Base-by-base conservation (phyloP, 371 early-diverging fungal species). In the Sporodiniella umbellata region DNA sequence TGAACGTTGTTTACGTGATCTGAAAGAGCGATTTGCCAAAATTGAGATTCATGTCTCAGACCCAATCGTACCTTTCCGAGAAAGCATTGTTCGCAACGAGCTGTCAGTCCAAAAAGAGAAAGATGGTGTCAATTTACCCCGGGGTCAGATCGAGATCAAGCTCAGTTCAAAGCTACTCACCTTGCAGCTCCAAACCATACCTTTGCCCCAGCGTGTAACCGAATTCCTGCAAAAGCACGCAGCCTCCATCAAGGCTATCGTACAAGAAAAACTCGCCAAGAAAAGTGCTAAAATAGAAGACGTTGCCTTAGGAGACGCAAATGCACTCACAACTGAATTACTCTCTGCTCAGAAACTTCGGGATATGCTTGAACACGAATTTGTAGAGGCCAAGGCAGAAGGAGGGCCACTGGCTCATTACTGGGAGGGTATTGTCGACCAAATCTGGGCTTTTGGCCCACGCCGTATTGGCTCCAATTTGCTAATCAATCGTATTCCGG, bases 61-160 rank as follows among this genome's bases (percentile, higher is more conserved):
- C 35, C 98, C 99, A 0, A 90, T 97, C 61, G 98, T 99, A 0
- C 98, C 98, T n/a, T 98, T 93, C 76, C 81, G 96, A 33, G 99
- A 99, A 70, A 91, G 93, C 2, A 86, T 97, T 45, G 85, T 86
- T 12, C 56, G 48, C 17, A 62, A 42, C 33, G 72, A 71, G 26
- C 37, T 58, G 48, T 74, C 60, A 45, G 68, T 48, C 4, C 79
- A 55, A 31, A 73, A 70, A 26, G 78, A 79, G 18, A 72, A 67
- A 21, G 72, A 72, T 14, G 68, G 64, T n/a, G 70, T 61, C 0
- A 60, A 49, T 22, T 18, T 80, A 15, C 80, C 87, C 5, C 78
- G 85, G 7, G 95, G 95, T 38, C 81, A 45, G 15, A n/a, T 54
- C 6, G 67, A 71, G 23, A 54, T 89, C 45, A 66, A 75, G 15